Evolutionary conservation across 2,329 filamentous ascomycete genomes (phyloP), one percentile per base, ranked within the genome.

Genomic region (Phoma sp.): DNA sequence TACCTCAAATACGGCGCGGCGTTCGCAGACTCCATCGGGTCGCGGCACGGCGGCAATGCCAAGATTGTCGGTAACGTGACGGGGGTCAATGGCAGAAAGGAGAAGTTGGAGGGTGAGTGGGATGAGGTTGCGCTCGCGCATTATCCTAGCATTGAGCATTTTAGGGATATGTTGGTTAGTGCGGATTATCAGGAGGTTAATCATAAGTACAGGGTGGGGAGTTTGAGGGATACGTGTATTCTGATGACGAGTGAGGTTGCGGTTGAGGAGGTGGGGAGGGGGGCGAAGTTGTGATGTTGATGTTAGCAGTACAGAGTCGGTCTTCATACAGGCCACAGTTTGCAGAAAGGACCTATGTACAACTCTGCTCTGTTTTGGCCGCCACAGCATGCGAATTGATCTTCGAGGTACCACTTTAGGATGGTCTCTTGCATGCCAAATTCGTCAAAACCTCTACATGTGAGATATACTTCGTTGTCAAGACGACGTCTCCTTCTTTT

Each of bases 41-140:
- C 74, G 0, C 74, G 75, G 57, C 77, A 84, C 22, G 85, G 86
- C 5, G 86, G 85, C 0, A 76, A 77, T 54, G 85, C 86, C 2
- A 88, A 88, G 74, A 76, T 88, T 6, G 84, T 88, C 0, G 86
- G 85, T 0, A 84, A 80, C 51, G 82, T 87, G 9, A 27, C 38
- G 6, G 29, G 33, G 2, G 48, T 55, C 1, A 41, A 40, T 24
- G 31, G 41, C 5, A 12, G 10, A 2, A 38, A 32, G 12, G 53
- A 61, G 27, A 57, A 48, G 15, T 43, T 47, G 50, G 64, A 62
- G 17, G 61, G 54, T 15, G 64, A 67, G 29, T 88, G 86, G 85
- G 83, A 88, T 68, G 85, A 88, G 72, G 79, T 88, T 57, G 85
- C 85, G 0, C 76, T 88, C 38, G 86, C 85, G 51, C 85, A 88